phyloP scores from a whole-genome alignment of 176 grass and related monocot species.

The Ananas comosus region DNA sequence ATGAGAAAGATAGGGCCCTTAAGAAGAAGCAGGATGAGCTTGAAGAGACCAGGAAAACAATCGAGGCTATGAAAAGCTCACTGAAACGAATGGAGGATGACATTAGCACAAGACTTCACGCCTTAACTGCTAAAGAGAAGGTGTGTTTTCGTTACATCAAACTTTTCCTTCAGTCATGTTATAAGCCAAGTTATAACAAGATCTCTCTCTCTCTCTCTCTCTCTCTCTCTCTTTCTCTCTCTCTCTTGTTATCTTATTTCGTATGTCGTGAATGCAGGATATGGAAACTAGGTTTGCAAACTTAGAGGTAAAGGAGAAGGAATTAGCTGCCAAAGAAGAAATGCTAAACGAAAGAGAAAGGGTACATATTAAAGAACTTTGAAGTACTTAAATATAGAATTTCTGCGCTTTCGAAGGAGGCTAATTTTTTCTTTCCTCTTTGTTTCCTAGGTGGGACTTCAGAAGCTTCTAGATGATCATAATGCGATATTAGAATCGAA shows the following conservation, averaged over 20 bases:
- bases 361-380: conserved; percentile 26
- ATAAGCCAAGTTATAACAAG: background rate
- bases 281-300: conserved; percentile 35
- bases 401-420: background rate
- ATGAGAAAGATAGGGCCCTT: conserved; percentile 50
- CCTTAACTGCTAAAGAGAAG: conserved; percentile 62
- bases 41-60: conserved; percentile 49
- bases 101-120: conserved; percentile 42
- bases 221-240: background rate
- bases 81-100: conserved; percentile 72
- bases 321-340: conserved; percentile 51
- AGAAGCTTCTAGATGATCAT: conserved; percentile 79
- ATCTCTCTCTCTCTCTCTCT: background rate
- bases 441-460: conserved; percentile 57
- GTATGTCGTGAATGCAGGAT: conserved; percentile 35
- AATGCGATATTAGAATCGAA: conserved; percentile 52
- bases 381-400: background rate
- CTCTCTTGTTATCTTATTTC: background rate
- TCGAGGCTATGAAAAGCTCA: conserved; percentile 39
- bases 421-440: background rate
- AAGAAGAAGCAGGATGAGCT: conserved; percentile 69
- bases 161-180: background rate
- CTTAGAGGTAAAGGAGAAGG: conserved; percentile 51
- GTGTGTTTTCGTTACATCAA: conserved; percentile 21
- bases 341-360: conserved; percentile 55